Conservation (phyloP, 225 moss, liverwort and hornwort genomes). For the Pseudoscleropodium purum region DNA sequence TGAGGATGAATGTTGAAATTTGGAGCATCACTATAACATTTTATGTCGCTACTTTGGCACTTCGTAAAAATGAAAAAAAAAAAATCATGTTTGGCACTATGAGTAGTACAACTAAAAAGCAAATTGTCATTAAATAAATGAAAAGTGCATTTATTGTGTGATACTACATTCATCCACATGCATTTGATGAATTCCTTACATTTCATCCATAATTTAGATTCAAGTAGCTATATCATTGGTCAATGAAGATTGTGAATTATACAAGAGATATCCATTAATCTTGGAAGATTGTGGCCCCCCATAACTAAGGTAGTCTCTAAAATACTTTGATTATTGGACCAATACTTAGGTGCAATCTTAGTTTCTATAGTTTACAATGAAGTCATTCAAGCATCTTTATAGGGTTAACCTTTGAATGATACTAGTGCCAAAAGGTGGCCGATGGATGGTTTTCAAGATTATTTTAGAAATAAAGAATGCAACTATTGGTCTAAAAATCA, state of each 20-base stretch:
- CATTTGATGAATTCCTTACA: neutral
- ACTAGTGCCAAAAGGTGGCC: fast-evolving
- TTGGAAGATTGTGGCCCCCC: too few species aligned
- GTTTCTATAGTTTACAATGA: neutral
- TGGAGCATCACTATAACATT: too few species aligned
- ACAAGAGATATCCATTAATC: neutral
- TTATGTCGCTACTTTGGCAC: too few species aligned
- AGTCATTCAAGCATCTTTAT: fast-evolving
- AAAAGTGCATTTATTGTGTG: too few species aligned
- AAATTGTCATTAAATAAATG: neutral
- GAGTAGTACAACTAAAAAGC: neutral
- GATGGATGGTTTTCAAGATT: neutral
- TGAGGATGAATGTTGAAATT: too few species aligned
- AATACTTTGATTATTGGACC: neutral
- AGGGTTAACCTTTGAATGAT: neutral
- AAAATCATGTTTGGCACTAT: too few species aligned
- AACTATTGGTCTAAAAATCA: neutral
- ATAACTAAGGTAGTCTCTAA: neutral
- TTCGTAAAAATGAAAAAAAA: too few species aligned
- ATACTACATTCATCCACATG: neutral
- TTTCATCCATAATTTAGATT: neutral
- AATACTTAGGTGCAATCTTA: neutral
- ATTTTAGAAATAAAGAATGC: neutral
- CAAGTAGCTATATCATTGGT: neutral
- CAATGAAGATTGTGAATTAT: neutral